These are phyloP conservation scores for Hibiscus mutabilis DNA, from an alignment of 345 rosid genomes.

Conservation along the genomic window DNA sequence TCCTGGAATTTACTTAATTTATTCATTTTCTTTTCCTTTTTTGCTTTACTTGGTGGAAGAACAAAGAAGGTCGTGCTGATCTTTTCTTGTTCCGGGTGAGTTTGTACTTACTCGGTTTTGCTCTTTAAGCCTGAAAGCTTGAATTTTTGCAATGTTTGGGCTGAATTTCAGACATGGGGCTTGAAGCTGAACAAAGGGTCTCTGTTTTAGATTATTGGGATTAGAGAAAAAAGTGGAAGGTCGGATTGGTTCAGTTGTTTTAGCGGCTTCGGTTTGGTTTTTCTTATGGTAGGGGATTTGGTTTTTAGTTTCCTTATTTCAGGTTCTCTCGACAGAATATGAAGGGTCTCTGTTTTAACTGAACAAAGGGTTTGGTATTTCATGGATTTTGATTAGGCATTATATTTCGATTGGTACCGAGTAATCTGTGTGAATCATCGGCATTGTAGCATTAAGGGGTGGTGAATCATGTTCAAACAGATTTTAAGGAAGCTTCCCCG, in stretches of 20 bases:
- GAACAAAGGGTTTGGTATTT: constrained; percentile 7
- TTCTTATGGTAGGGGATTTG: neutral
- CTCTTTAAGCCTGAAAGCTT: constrained; percentile 18
- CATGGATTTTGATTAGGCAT: neutral
- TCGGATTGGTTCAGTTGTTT: neutral
- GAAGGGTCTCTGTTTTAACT: no score
- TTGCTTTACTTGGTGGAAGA: neutral
- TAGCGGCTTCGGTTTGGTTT: neutral
- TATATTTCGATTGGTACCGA: no score
- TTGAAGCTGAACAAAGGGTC: constrained; percentile 16
- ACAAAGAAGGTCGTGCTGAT: constrained; percentile 16
- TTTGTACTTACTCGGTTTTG: constrained; percentile 17
- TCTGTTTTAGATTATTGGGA: constrained; percentile 17
- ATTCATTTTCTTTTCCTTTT: neutral
- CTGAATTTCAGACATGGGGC: constrained; percentile 3
- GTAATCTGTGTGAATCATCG: neutral
- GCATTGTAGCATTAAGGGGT: constrained; percentile 14
- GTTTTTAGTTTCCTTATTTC: neutral
- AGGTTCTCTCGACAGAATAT: no score
- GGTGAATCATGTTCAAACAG: constrained; percentile 59
- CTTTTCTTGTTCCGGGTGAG: constrained; percentile 12
- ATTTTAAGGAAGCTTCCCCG: constrained; percentile 77
- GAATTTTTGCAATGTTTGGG: constrained; percentile 15
- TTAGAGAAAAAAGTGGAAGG: constrained; percentile 16
- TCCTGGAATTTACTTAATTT: constrained; percentile 5